Evolutionary conservation across 1,284 basidiomycete species (phyloP).

Genomic region (Boletus sp.): DNA sequence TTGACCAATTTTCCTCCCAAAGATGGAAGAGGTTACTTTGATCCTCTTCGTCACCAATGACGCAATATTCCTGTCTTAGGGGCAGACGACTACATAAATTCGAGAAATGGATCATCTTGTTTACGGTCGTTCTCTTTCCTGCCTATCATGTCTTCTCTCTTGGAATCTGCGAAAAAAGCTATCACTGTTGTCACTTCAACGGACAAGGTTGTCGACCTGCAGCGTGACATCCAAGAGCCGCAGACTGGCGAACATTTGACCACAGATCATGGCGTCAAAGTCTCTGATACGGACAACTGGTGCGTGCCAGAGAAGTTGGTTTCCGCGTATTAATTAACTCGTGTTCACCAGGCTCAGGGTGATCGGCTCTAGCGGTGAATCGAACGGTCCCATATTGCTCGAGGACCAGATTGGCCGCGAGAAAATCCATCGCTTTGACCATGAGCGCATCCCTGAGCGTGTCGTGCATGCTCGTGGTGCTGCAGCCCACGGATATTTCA

Average conservation of each 20-base stretch:
- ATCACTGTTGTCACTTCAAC: slow-evolving; percentile 9
- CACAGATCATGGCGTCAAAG: slow-evolving; percentile 60
- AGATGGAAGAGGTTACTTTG: neutral
- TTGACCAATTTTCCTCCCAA: neutral
- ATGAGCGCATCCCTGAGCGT: slow-evolving; percentile 84
- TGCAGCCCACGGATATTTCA: slow-evolving; percentile 81
- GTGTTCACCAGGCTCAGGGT: slow-evolving; percentile 50
- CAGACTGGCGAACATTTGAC: slow-evolving; percentile 44
- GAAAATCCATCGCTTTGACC: slow-evolving; percentile 77
- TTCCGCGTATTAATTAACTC: slow-evolving; percentile 5
- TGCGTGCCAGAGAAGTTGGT: slow-evolving; percentile 27
- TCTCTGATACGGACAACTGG: slow-evolving; percentile 68
- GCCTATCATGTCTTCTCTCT: slow-evolving; percentile 23
- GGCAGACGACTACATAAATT: slow-evolving; percentile 3
- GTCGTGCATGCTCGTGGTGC: slow-evolving; percentile 77
- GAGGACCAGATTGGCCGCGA: slow-evolving; percentile 70
- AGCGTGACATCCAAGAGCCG: slow-evolving; percentile 42
- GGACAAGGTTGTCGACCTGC: slow-evolving; percentile 40
- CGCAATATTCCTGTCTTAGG: slow-evolving; percentile 18
- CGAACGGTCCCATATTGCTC: slow-evolving; percentile 54
- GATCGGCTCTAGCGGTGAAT: slow-evolving; percentile 37
- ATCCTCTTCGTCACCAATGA: slow-evolving; percentile 25
- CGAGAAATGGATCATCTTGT: neutral
- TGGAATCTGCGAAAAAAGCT: slow-evolving; percentile 15
- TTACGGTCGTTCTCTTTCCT: neutral